Evolutionary conservation across 116 monocot species (phyloP), one percentile per base, ranked within the genome.

Genomic region (Thalassia testudinum): DNA sequence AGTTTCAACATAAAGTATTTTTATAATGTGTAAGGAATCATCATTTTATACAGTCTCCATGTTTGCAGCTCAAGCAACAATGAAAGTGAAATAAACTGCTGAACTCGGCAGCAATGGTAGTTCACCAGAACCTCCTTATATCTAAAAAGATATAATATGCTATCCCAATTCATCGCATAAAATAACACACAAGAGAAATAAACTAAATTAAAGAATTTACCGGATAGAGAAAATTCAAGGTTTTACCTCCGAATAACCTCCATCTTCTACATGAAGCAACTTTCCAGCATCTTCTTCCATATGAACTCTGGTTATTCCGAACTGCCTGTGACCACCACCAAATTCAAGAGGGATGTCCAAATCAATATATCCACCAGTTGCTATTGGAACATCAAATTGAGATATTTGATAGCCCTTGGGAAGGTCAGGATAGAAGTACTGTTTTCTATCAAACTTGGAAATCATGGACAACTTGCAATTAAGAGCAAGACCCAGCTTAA

Each of bases 251-350:
- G 95, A 85, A 42, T 66, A 85, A 53, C 75, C 79, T 27, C 71
- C 80, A 2, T 67, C 70, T 34, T 83, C 86, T 11, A 85, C 75
- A 50, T 89, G 90, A 43, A 86, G 57, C 23, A 82, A 62, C 66
- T 99, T 99, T 18, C 97, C 97, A 23, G 97, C 97, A 75, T 99
- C 97, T 71, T 99, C 97, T 64, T 99, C 97, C 86, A 99, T 90
- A 48, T 99, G 97, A 47, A 99, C 85, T 54, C 97, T 74, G 0
- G 97, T 99, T 40, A 99, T 82, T 17, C 90, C 97, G 63, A 99
- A 99, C 58, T 68, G 79, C 62, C 75, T 69, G 48, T 86, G 97
- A 16, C 86, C 97, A 22, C 97, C 97, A 20, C 97, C 97, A 67
- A 86, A 90, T 51, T 99, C 97, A 49, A 90, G 52, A 12, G 90